Percentiles rank a stretch among this genome's conserved stretches.
These are phyloP conservation scores for Pyrenophora tritici-repentis DNA, from an alignment of 2,329 filamentous ascomycete genomes.

Conservation along the genomic window DNA sequence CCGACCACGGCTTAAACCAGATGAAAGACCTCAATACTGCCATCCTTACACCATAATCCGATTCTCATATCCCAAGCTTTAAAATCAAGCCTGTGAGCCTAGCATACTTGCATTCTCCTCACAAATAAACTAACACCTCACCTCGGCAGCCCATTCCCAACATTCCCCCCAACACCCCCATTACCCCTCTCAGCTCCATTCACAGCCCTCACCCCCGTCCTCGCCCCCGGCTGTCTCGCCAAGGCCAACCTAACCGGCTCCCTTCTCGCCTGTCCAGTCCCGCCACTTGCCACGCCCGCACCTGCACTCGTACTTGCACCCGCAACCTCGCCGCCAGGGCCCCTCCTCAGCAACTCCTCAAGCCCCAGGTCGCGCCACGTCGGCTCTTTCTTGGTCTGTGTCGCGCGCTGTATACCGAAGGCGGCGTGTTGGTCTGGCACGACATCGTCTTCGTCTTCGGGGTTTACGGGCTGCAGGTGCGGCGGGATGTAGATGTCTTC, in stretches of 20 bases:
- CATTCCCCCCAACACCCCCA: slow-evolving; percentile 20
- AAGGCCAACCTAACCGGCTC: slow-evolving; percentile 40
- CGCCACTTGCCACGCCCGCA: slow-evolving; percentile 13
- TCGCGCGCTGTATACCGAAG: slow-evolving; percentile 82
- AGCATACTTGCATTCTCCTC: too few species aligned
- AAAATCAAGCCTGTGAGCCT: too few species aligned
- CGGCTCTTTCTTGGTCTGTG: slow-evolving; percentile 70
- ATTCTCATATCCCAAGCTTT: too few species aligned
- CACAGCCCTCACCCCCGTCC: slow-evolving; percentile 13
- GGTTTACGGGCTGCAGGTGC: slow-evolving; percentile 80
- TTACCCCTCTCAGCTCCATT: slow-evolving; percentile 20
- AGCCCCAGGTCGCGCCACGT: slow-evolving; percentile 81
- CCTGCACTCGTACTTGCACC: slow-evolving; percentile 9
- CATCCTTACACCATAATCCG: too few species aligned
- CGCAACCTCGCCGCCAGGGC: slow-evolving; percentile 49
- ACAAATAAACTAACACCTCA: slow-evolving; percentile 17
- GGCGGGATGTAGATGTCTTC: slow-evolving; percentile 84
- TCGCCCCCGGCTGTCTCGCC: slow-evolving; percentile 39
- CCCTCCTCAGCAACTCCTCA: slow-evolving; percentile 70
- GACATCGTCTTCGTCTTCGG: slow-evolving; percentile 86
- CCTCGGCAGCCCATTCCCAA: slow-evolving; percentile 43
- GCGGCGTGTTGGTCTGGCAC: slow-evolving; percentile 87
- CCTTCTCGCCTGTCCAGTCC: slow-evolving; percentile 15
- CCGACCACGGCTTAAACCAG: too few species aligned
- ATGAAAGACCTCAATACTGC: too few species aligned